Percentiles rank a stretch among this genome's conserved stretches.
Evolutionary conservation across 2,329 filamentous ascomycete genomes (phyloP).

Genomic region (Cordyceps militaris): DNA sequence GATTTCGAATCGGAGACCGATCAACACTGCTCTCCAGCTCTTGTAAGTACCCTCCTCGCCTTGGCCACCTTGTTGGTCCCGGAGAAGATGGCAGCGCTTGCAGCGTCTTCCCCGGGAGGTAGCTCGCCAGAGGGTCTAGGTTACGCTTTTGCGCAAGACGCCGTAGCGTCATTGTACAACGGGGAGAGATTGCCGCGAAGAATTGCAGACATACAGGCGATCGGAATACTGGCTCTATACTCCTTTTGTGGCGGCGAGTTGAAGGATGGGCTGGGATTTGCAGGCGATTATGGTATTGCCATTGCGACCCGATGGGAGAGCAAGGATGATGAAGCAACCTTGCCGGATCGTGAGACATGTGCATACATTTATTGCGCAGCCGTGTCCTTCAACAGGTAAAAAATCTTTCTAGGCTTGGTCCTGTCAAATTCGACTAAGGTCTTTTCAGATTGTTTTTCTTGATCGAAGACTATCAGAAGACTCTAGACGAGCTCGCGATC

Average conservation of each 20-base stretch:
- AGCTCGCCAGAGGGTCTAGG: neutral
- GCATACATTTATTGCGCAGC: neutral
- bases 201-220: constrained; percentile 1
- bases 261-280: neutral
- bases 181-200: neutral
- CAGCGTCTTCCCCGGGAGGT: neutral
- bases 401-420: no score
- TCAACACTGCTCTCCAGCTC: neutral
- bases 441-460: neutral
- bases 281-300: neutral
- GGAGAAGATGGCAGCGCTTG: neutral
- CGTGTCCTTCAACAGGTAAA: constrained; percentile 8
- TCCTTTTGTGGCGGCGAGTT: neutral
- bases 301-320: neutral
- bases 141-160: neutral
- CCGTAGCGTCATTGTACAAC: neutral
- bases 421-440: neutral
- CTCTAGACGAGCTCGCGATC: neutral
- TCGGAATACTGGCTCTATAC: constrained; percentile 1
- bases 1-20: neutral
- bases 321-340: neutral
- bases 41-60: neutral
- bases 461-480: neutral
- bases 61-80: neutral
- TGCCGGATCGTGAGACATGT: neutral